Conservation (phyloP, 2,329 filamentous ascomycete genomes). For the Clonostachys sp. region DNA sequence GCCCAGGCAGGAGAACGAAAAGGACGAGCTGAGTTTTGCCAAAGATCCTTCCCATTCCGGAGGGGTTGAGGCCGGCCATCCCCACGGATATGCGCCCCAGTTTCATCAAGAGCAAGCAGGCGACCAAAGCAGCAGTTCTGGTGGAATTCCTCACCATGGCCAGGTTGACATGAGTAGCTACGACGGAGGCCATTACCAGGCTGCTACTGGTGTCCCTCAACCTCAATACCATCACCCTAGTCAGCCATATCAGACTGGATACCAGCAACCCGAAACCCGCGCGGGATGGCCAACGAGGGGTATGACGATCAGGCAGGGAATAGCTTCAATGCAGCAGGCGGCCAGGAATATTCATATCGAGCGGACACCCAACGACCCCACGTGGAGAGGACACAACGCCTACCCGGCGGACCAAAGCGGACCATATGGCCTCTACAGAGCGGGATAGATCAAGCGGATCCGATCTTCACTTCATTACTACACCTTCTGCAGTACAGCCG, state of each 20-base stretch:
- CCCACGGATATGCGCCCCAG: not conserved
- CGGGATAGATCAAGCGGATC: no score
- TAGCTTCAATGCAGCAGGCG: not conserved
- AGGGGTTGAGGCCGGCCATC: not conserved
- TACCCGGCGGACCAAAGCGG: no score
- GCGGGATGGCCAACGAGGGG: not conserved
- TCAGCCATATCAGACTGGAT: no score
- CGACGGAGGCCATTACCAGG: not conserved
- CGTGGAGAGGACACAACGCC: no score
- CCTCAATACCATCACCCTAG: no score
- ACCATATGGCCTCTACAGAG: no score
- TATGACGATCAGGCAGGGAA: not conserved
- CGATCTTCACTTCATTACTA: no score
- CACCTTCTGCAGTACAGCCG: no score
- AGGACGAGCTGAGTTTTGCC: not conserved
- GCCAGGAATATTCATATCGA: not conserved
- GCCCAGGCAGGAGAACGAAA: not conserved
- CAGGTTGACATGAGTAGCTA: not conserved
- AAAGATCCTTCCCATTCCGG: not conserved
- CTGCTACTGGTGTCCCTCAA: no score
- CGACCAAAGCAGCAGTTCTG: not conserved
- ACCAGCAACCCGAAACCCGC: no score
- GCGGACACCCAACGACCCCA: not conserved
- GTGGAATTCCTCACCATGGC: not conserved
- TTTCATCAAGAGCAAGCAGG: not conserved